Evolutionary conservation across 2,329 filamentous ascomycete species (phyloP), one percentile per base, ranked within the genome.

Genomic region (Albifimbria verrucaria): DNA sequence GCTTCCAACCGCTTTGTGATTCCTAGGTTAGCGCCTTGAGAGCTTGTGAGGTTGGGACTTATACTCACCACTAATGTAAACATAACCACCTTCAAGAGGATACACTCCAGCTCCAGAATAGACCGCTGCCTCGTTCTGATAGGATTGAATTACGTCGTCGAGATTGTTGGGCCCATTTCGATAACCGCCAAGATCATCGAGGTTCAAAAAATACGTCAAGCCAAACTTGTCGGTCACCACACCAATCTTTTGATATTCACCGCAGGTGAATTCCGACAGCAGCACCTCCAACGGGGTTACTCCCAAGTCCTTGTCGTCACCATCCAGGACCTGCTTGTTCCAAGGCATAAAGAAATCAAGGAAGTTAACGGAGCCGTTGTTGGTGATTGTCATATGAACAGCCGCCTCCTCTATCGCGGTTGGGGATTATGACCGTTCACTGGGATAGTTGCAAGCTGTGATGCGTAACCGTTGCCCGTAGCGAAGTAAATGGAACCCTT

Each of bases 331-430:
- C 51, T 69, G 68, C 51, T 82, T 81, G 44, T 80, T 77, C 57
- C 72, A 78, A 0, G 79, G 79, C 70, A 81, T 77, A 53, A 82
- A 82, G 59, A 81, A 82, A 49, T 82, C 79, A 10, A 72, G 67
- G 4, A 80, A 57, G 0, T 66, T 68, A 1, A 81, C 61, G 20
- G 72, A 75, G 1, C 76, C 77, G 2, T 72, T 66, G 0, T 59
- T 51, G 25, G 72, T 71, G 25, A 75, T 63, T 0, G 67, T 71
- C 65, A 78, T 72, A 55, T 75, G 75, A 7, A 74, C 71, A 1
- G 75, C 72, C 0, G 74, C 72, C 57, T 79, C 71, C 28, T 78
- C 76, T 32, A 78, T 63, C 0, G 75, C 69, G 0, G 71, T 72
- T 0, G 71, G 71, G 0, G 72, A 70, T 65, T 62, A 51, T 67